Conservation (phyloP, 805 yeast species). For the Wickerhamiella australiensis region DNA sequence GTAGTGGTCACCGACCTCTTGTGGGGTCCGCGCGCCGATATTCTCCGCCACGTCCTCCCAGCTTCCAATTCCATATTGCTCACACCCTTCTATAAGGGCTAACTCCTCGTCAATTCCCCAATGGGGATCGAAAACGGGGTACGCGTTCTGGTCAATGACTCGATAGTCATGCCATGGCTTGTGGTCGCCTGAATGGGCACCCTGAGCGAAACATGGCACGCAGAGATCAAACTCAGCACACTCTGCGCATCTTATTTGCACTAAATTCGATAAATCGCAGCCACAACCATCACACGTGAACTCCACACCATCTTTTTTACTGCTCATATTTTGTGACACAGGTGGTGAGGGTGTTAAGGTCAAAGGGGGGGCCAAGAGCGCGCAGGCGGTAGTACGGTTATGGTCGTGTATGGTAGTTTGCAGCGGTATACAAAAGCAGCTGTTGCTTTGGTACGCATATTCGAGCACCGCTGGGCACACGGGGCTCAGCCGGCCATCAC, state of each 20-base stretch:
- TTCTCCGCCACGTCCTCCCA: slow-evolving; percentile 98
- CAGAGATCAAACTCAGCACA: slow-evolving; percentile 94
- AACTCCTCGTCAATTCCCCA: slow-evolving; percentile 99
- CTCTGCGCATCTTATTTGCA: slow-evolving; percentile 80
- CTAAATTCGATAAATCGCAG: slow-evolving; percentile 88
- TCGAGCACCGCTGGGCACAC: too few species aligned
- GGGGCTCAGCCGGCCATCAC: too few species aligned
- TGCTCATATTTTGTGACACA: background rate
- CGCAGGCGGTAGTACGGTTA: background rate
- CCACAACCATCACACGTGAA: slow-evolving; percentile 79
- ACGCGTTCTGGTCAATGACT: slow-evolving; percentile 86
- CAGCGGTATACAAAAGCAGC: too few species aligned
- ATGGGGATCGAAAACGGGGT: slow-evolving; percentile 75
- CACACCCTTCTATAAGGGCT: slow-evolving; percentile 78
- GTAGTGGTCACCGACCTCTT: slow-evolving; percentile 83
- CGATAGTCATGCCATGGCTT: slow-evolving; percentile 89
- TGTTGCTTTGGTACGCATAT: too few species aligned
- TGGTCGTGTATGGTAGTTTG: too few species aligned
- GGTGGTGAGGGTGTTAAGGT: background rate
- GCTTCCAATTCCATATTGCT: slow-evolving; percentile 82
- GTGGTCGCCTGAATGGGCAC: slow-evolving; percentile 68
- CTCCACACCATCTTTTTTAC: slow-evolving; percentile 15
- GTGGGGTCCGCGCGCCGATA: slow-evolving; percentile 82
- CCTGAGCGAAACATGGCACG: slow-evolving; percentile 91
- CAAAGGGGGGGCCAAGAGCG: background rate